Evolutionary conservation across 352 stramenopile genomes (phyloP).

Genomic region (Globisporangium heterothallicum): DNA sequence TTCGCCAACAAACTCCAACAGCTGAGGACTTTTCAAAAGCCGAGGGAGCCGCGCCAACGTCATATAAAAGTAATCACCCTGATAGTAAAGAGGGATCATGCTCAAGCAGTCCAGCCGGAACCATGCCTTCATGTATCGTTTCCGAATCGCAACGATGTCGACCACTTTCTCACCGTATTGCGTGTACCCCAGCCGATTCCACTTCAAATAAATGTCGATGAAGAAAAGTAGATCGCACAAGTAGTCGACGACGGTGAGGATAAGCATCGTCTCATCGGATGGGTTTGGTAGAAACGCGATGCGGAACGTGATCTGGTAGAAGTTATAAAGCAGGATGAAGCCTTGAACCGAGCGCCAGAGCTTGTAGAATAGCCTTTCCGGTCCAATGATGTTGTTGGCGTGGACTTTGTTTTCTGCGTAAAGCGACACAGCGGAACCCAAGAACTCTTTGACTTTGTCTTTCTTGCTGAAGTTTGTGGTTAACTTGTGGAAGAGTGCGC

Average conservation of each 20-base stretch:
- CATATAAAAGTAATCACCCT: slow-evolving; percentile 19
- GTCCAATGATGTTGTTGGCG: slow-evolving; percentile 18
- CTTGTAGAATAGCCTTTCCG: slow-evolving; percentile 10
- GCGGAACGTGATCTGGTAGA: slow-evolving; percentile 43
- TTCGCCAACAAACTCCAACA: slow-evolving; percentile 15
- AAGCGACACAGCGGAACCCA: slow-evolving; percentile 38
- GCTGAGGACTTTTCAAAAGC: slow-evolving; percentile 14
- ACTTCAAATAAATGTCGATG: slow-evolving; percentile 37
- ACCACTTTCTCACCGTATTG: slow-evolving; percentile 39
- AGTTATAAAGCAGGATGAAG: slow-evolving; percentile 48
- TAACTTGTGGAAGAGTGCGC: slow-evolving; percentile 18
- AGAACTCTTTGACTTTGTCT: slow-evolving; percentile 34
- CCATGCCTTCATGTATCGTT: slow-evolving; percentile 21
- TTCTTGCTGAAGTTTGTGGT: slow-evolving; percentile 41
- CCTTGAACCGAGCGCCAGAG: slow-evolving; percentile 8
- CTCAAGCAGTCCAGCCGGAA: slow-evolving; percentile 31
- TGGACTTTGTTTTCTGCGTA: slow-evolving; percentile 38
- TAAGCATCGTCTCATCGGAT: slow-evolving; percentile 15
- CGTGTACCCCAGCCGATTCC: slow-evolving; percentile 29
- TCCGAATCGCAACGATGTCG: slow-evolving; percentile 28
- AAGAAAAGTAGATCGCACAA: slow-evolving; percentile 27
- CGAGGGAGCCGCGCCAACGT: slow-evolving; percentile 15
- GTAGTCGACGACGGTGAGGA: slow-evolving; percentile 38
- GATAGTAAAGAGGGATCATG: slow-evolving; percentile 29
- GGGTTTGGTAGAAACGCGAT: slow-evolving; percentile 37